Base-by-base conservation (phyloP, 2,329 filamentous ascomycete species). In the Ophiostoma ips region DNA sequence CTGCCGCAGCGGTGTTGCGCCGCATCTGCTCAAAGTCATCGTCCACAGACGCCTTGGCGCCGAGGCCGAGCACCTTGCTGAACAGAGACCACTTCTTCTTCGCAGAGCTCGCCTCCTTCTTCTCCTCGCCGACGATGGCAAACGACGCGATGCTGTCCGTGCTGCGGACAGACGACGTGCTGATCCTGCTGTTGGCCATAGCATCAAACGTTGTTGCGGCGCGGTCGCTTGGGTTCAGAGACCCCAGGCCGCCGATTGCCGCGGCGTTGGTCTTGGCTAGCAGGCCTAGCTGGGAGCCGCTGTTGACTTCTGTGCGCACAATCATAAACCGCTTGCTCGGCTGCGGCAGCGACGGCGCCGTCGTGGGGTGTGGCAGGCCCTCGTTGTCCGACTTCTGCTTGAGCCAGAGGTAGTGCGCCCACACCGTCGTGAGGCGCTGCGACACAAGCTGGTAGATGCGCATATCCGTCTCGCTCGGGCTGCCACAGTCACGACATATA, bases 311-410 rank as follows among this genome's bases (percentile, higher is more conserved):
- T 55, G 85, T 89, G 51, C 87, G 81, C 56, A 95, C 84, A 58
- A 95, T 95, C 64, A 94, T 78, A 53, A 95, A 85, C 54, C 85
- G 77, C 59, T 90, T 86, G 44, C 85, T 84, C 2, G 89, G 87
- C 2, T 87, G 87, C 6, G 89, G 89, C 52, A 83, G 82, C 59
- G 83, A 88, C n/a, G 89, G 86, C 6, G 79, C 80, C 2, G 86
- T 87, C 1, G 85, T 88, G 6, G 87, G 82, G 1, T 72, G 74
- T 3, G 77, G 61, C 13, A 68, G 71, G 35, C 75, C 68, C 16
- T 65, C 58, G 21, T 63, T 67, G 53, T 84, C 81, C 13, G 84
- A 81, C 48, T 75, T 71, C 48, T 84, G 75, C 62, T 82, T 81
- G 16, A 87, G 72, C 65, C 80, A 85, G 15, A 90, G 71, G 60